Evolutionary conservation across 176 grass and related monocot species (phyloP).

Genomic region (Oryza meridionalis): DNA sequence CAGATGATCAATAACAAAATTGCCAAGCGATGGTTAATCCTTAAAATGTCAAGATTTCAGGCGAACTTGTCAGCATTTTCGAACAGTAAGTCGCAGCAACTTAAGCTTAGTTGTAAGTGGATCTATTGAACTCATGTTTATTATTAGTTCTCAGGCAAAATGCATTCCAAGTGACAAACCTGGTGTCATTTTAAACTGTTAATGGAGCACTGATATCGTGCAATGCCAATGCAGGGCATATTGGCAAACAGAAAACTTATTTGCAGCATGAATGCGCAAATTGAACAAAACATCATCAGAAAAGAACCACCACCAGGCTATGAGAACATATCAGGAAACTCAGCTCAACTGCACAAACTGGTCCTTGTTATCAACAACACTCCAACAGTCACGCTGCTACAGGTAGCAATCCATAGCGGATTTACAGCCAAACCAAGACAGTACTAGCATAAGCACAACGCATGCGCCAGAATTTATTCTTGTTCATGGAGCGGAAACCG

Average conservation of each 20-base stretch:
- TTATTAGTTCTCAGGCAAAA: background rate
- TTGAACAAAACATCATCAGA: background rate
- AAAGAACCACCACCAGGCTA: background rate
- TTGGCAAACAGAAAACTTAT: background rate
- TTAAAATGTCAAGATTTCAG: background rate
- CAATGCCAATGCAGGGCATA: background rate
- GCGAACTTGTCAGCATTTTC: background rate
- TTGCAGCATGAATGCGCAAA: too few relatives aligned
- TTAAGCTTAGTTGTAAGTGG: background rate
- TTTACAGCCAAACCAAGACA: background rate
- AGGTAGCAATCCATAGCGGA: slow-evolving; percentile 11
- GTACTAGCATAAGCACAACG: slow-evolving; percentile 6
- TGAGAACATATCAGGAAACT: background rate
- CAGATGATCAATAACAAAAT: background rate
- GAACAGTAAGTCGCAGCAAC: background rate
- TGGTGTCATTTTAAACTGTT: background rate
- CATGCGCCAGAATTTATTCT: slow-evolving; percentile 27
- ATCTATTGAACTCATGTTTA: background rate
- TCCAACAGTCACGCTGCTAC: background rate
- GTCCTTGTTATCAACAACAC: background rate
- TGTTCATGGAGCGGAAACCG: background rate
- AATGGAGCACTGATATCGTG: background rate
- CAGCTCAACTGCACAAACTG: background rate
- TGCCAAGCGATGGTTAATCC: background rate
- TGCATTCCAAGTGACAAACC: background rate